Evolutionary conservation across 192 early-diverging fungal species (phyloP).

Genomic region (Rhizoclosmatium sp.): DNA sequence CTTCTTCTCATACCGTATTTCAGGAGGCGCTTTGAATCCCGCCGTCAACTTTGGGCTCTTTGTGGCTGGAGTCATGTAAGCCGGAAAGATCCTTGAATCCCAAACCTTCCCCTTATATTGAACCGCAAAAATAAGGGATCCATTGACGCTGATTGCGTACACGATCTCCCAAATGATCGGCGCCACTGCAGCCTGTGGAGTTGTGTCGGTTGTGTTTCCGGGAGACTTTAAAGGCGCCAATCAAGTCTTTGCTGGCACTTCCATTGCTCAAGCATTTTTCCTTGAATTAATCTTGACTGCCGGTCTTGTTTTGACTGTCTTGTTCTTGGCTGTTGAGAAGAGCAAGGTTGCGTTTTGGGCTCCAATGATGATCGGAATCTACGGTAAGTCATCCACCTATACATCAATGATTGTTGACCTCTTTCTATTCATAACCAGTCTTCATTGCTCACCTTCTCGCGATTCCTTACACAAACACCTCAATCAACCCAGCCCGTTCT

Average conservation of each 20-base stretch:
- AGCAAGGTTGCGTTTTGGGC: slow-evolving; percentile 46
- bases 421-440: slow-evolving; percentile 27
- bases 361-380: slow-evolving; percentile 50
- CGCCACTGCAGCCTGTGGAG: slow-evolving; percentile 56
- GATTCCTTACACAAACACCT: slow-evolving; percentile 58
- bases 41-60: slow-evolving; percentile 69
- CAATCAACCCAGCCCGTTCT: slow-evolving; percentile 72
- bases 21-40: slow-evolving; percentile 71
- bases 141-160: slow-evolving; percentile 46
- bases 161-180: slow-evolving; percentile 66
- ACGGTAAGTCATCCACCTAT: slow-evolving; percentile 11
- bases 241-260: slow-evolving; percentile 17
- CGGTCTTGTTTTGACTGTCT: slow-evolving; percentile 47
- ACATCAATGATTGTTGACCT: too few relatives aligned
- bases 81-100: background rate
- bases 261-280: slow-evolving; percentile 42
- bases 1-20: slow-evolving; percentile 54
- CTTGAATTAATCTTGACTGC: slow-evolving; percentile 55
- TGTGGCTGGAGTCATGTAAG: slow-evolving; percentile 48
- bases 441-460: slow-evolving; percentile 51
- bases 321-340: slow-evolving; percentile 56
- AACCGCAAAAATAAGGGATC: slow-evolving; percentile 6
- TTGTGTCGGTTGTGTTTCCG: slow-evolving; percentile 41
- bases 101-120: background rate
- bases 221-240: slow-evolving; percentile 44